Evolutionary conservation across 2,329 filamentous ascomycete genomes (phyloP).

Genomic region (Fusarium sulawesiense): DNA sequence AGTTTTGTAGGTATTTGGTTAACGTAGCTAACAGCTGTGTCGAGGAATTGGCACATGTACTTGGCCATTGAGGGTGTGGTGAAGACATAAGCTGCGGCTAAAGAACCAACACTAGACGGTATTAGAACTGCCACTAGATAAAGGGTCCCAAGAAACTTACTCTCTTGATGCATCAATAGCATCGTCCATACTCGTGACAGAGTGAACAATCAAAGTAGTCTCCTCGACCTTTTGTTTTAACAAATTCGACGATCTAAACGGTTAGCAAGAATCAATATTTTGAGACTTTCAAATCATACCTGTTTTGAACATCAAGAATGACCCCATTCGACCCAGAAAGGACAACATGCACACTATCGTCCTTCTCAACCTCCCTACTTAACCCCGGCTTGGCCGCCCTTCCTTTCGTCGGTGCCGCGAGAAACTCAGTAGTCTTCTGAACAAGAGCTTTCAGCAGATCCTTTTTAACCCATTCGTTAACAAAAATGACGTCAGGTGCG

Average conservation of each 20-base stretch:
- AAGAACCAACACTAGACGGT: conserved; percentile 2
- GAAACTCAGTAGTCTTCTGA: conserved; percentile 22
- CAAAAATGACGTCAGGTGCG: conserved; percentile 35
- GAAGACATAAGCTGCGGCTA: conserved; percentile 23
- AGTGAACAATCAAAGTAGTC: conserved; percentile 18
- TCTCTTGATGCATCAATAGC: conserved; percentile 16
- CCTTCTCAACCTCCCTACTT: conserved; percentile 16
- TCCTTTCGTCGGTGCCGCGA: not conserved
- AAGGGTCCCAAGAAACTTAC: not conserved
- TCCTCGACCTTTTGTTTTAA: conserved; percentile 19
- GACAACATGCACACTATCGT: conserved; percentile 9
- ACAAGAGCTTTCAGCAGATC: conserved; percentile 31
- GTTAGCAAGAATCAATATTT: not conserved
- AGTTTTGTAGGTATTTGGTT: conserved; percentile 24
- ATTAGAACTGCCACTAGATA: not conserved
- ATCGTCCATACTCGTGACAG: conserved; percentile 34
- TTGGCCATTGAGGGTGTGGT: conserved; percentile 26
- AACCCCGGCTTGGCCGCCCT: not conserved
- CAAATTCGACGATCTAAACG: not conserved
- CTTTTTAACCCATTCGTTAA: conserved; percentile 43
- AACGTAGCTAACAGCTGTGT: conserved; percentile 17
- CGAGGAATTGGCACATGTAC: conserved; percentile 25
- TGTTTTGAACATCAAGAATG: conserved; percentile 22
- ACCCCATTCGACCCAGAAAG: conserved; percentile 21
- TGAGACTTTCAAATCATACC: not conserved